Conservation (phyloP, 2,329 filamentous ascomycete genomes). For the Colletotrichum noveboracense region DNA sequence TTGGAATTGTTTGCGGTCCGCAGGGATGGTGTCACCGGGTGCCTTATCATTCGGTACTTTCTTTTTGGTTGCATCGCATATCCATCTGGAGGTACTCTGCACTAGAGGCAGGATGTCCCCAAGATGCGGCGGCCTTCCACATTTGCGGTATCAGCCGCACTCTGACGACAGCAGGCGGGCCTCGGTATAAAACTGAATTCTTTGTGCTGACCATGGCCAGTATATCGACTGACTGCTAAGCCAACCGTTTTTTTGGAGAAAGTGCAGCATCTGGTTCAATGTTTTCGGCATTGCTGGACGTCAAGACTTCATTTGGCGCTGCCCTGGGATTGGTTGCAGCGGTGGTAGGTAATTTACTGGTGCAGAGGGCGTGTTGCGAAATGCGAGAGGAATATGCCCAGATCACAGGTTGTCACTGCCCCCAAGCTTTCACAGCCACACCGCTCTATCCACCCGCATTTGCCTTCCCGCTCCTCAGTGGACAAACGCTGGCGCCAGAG, state of each 20-base stretch:
- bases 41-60: background rate
- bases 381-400: background rate
- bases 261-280: background rate
- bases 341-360: background rate
- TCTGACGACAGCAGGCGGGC: constrained; percentile 6
- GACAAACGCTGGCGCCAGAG: background rate
- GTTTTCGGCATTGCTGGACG: background rate
- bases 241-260: background rate
- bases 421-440: constrained; percentile 17
- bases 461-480: background rate
- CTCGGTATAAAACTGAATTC: background rate
- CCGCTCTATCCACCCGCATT: background rate
- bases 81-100: background rate
- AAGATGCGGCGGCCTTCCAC: constrained; percentile 17
- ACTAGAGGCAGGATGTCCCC: background rate
- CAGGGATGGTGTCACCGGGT: constrained; percentile 12
- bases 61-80: rapidly evolving
- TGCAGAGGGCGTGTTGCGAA: background rate
- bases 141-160: constrained; percentile 17
- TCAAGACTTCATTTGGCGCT: background rate
- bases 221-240: background rate
- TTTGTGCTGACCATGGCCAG: background rate
- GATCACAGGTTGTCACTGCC: background rate
- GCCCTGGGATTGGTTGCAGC: background rate
- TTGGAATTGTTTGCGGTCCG: constrained; percentile 17